phyloP scores from a whole-genome alignment of 2,329 filamentous ascomycete genomes.

The Cytospora chrysosperma region DNA sequence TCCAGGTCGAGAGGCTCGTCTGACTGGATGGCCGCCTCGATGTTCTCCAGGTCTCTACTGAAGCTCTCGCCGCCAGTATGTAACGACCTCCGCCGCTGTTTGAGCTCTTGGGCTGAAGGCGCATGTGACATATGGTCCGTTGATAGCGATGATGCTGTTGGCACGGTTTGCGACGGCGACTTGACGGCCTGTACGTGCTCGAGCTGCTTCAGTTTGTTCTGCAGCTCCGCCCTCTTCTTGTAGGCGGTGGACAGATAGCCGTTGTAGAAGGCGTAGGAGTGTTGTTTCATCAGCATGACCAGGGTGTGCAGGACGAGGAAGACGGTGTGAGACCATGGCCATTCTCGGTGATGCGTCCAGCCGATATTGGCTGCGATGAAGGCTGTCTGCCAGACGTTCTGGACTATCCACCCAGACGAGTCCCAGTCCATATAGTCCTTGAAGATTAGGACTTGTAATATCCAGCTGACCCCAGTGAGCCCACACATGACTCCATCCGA shows the following conservation, averaged over 20 bases:
- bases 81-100: constrained; percentile 44
- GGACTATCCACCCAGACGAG: constrained; percentile 67
- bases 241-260: constrained; percentile 66
- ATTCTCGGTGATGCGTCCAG: constrained; percentile 68
- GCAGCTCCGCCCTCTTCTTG: constrained; percentile 46
- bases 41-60: constrained; percentile 53
- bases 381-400: constrained; percentile 69
- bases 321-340: constrained; percentile 81
- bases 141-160: constrained; percentile 42
- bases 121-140: constrained; percentile 44
- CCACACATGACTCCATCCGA: constrained; percentile 71
- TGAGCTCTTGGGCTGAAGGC: constrained; percentile 41
- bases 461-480: constrained; percentile 62
- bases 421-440: constrained; percentile 67
- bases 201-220: constrained; percentile 54
- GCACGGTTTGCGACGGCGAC: constrained; percentile 42
- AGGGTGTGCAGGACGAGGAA: constrained; percentile 74
- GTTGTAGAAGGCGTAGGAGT: constrained; percentile 78
- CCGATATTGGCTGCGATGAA: constrained; percentile 63
- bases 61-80: constrained; percentile 31
- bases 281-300: constrained; percentile 81
- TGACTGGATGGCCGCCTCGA: constrained; percentile 62
- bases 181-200: constrained; percentile 50
- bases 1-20: constrained; percentile 58
- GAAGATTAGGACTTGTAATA: constrained; percentile 61